phyloP scores from a whole-genome alignment of 345 rosid genomes.

The Excoecaria agallocha region DNA sequence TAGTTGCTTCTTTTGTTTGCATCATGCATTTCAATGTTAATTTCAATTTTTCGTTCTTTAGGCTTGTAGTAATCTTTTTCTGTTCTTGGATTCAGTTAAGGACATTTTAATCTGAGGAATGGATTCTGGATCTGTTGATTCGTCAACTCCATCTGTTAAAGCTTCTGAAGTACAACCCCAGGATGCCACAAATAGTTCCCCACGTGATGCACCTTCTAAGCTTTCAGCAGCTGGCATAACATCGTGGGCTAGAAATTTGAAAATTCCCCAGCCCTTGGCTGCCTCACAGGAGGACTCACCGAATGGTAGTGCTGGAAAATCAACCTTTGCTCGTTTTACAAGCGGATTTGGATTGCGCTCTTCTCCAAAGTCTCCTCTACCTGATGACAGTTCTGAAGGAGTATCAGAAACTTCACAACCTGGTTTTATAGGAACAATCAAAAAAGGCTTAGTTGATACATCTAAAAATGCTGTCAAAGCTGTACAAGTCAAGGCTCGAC shows the following conservation, averaged over 20 bases:
- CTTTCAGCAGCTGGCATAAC: constrained; percentile 57
- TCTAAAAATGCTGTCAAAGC: constrained; percentile 90
- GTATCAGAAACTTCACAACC: constrained; percentile 45
- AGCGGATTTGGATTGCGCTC: constrained; percentile 61
- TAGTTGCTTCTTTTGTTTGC: neutral
- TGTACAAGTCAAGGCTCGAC: constrained; percentile 87
- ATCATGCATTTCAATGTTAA: neutral
- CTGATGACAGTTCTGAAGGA: constrained; percentile 49
- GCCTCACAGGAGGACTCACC: constrained; percentile 44
- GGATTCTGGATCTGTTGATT: constrained; percentile 52
- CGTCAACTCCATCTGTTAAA: constrained; percentile 37
- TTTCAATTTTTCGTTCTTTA: neutral
- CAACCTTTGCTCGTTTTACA: constrained; percentile 71
- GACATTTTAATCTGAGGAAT: constrained; percentile 23
- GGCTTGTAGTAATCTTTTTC: neutral
- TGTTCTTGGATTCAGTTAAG: constrained; percentile 14
- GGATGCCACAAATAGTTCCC: constrained; percentile 39
- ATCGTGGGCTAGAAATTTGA: constrained; percentile 71
- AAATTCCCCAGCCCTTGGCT: constrained; percentile 66
- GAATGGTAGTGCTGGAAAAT: constrained; percentile 50
- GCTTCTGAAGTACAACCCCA: constrained; percentile 42
- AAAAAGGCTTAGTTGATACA: constrained; percentile 75
- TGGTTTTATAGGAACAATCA: constrained; percentile 67
- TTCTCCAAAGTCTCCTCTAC: constrained; percentile 67
- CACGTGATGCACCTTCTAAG: constrained; percentile 53